A percentile compares a stretch with the other conserved stretches of the same genome.
These are phyloP conservation scores for Eucalyptus curtisii DNA, from an alignment of 345 rosid species.

Conservation along the genomic window DNA sequence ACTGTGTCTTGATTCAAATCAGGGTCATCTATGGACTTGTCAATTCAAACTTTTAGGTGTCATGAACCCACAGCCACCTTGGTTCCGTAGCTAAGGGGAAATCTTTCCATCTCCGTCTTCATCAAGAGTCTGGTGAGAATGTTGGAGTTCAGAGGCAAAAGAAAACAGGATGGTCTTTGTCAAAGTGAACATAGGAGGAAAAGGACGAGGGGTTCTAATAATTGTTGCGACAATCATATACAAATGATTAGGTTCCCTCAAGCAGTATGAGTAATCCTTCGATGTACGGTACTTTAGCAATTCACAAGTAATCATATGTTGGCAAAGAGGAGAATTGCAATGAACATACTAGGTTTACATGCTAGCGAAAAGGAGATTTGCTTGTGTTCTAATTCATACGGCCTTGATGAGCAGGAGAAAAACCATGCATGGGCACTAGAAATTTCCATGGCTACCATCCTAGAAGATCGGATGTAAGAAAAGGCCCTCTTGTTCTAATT, in stretches of 20 bases:
- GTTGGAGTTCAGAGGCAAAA: background rate
- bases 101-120: background rate
- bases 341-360: background rate
- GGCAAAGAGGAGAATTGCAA: background rate
- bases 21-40: background rate
- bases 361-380: background rate
- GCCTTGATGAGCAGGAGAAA: background rate
- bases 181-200: background rate
- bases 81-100: background rate
- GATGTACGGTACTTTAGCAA: background rate
- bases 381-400: background rate
- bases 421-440: background rate
- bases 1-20: background rate
- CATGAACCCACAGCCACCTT: background rate
- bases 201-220: background rate
- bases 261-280: background rate
- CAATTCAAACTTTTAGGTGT: background rate
- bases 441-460: background rate
- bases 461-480: background rate
- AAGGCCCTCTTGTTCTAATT: background rate
- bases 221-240: background rate
- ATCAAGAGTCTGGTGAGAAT: background rate
- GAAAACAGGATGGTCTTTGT: background rate
- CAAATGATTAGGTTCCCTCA: background rate
- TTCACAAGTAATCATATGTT: background rate